Conservation (phyloP, 768 basidiomycete genomes). For the Cubamyces sp. region DNA sequence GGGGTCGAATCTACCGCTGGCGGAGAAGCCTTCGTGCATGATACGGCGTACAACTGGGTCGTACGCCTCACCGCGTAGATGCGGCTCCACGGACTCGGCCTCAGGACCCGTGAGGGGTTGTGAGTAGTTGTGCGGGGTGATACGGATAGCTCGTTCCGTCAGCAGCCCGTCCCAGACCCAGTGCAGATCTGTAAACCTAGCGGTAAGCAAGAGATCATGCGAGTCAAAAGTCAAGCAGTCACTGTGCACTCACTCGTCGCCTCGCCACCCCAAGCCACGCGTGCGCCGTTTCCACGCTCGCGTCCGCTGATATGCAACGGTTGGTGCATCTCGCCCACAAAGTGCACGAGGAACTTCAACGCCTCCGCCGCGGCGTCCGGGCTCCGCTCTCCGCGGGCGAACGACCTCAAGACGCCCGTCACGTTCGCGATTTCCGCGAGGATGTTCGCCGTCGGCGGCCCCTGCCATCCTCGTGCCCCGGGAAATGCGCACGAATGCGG, state of each 20-base stretch:
- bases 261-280: constrained; percentile 73
- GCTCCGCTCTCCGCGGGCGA: constrained; percentile 25
- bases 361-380: constrained; percentile 65
- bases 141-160: constrained; percentile 83
- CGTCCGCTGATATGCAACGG: constrained; percentile 91
- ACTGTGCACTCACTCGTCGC: constrained; percentile 59
- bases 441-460: constrained; percentile 62
- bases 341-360: constrained; percentile 92
- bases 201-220: not conserved
- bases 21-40: constrained; percentile 76
- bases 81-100: constrained; percentile 37
- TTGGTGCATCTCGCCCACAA: constrained; percentile 91
- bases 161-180: constrained; percentile 86
- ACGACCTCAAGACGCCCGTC: constrained; percentile 48
- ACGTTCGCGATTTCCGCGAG: constrained; percentile 80
- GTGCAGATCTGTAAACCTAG: constrained; percentile 64
- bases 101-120: constrained; percentile 72
- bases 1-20: constrained; percentile 33
- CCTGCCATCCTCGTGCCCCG: constrained; percentile 75
- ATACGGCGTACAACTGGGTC: constrained; percentile 87
- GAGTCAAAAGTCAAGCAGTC: not conserved
- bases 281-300: constrained; percentile 84
- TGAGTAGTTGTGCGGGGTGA: constrained; percentile 76
- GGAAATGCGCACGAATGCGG: constrained; percentile 76
- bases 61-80: constrained; percentile 79